These are phyloP conservation scores for Leccinum subrobustum DNA, from an alignment of 1,284 basidiomycete genomes.

Conservation along the genomic window DNA sequence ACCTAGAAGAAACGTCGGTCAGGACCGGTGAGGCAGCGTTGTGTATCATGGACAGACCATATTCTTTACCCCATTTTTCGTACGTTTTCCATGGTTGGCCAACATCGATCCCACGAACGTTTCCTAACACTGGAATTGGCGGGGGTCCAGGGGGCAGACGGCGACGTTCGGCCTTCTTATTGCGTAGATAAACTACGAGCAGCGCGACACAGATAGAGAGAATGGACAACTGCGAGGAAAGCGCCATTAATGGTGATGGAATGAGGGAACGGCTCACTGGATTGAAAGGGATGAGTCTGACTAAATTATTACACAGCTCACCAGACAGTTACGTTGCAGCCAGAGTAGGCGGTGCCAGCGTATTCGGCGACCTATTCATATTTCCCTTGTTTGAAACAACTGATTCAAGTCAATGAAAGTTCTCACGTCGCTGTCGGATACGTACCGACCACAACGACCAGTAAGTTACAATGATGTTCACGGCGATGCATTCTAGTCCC, in stretches of 20 bases:
- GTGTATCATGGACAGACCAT: conserved; percentile 10
- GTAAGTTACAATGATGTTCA: neutral
- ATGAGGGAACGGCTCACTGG: too few species aligned
- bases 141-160: conserved; percentile 24
- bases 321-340: too few species aligned
- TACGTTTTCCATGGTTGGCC: conserved; percentile 24
- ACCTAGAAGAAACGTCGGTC: conserved; percentile 10
- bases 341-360: too few species aligned
- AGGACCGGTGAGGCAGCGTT: neutral
- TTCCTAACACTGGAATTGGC: conserved; percentile 24
- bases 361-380: too few species aligned
- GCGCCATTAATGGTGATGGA: conserved; percentile 1
- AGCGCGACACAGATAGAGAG: conserved; percentile 10
- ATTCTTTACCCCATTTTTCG: conserved; percentile 20
- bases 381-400: too few species aligned
- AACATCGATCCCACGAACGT: conserved; percentile 17
- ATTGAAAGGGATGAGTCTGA: too few species aligned
- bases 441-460: too few species aligned
- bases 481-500: neutral
- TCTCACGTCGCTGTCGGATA: too few species aligned
- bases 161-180: conserved; percentile 2
- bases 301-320: too few species aligned
- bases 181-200: conserved; percentile 12
- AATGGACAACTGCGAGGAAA: neutral
- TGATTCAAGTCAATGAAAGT: too few species aligned